Evolutionary conservation across 495 filamentous ascomycete species (phyloP).

Genomic region (Aspergillus taichungensis): DNA sequence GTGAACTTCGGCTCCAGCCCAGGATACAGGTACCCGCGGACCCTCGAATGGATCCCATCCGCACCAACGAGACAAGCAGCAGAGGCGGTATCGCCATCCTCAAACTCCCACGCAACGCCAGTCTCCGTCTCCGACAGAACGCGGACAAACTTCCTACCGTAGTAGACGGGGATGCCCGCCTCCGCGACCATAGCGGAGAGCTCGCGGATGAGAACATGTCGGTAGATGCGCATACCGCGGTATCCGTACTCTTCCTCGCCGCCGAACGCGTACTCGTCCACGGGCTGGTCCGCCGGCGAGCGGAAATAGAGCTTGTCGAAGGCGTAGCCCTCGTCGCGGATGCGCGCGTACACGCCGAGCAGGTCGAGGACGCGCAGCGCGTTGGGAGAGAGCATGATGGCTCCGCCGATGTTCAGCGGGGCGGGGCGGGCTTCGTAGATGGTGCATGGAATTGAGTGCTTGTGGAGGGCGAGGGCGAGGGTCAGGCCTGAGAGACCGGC

Average conservation of each 20-base stretch:
- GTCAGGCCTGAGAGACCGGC: slow-evolving; percentile 15
- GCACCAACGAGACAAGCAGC: slow-evolving; percentile 36
- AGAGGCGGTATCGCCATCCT: slow-evolving; percentile 22
- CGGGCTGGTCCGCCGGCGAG: slow-evolving; percentile 20
- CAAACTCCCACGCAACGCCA: slow-evolving; percentile 32
- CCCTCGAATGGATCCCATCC: slow-evolving; percentile 42
- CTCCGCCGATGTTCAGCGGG: slow-evolving; percentile 33
- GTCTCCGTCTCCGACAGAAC: slow-evolving; percentile 24
- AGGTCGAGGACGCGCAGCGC: slow-evolving; percentile 39
- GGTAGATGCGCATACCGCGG: slow-evolving; percentile 37
- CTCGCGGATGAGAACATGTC: slow-evolving; percentile 34
- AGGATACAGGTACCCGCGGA: slow-evolving; percentile 30
- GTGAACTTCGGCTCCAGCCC: slow-evolving; percentile 20
- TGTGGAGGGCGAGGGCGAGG: slow-evolving; percentile 22
- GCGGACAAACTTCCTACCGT: slow-evolving; percentile 30
- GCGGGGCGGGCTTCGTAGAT: slow-evolving; percentile 37
- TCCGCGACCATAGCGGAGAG: slow-evolving; percentile 24
- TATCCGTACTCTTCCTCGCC: slow-evolving; percentile 33
- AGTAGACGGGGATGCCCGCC: slow-evolving; percentile 27
- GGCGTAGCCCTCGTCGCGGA: slow-evolving; percentile 21
- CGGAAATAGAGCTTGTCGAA: slow-evolving; percentile 37
- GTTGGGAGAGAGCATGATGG: slow-evolving; percentile 45
- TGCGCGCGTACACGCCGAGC: slow-evolving; percentile 33
- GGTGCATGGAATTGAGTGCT: slow-evolving; percentile 27
- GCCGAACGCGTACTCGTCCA: slow-evolving; percentile 40